Base-by-base conservation (phyloP, 331 rosid genomes). In the Prunus yedoensis region DNA sequence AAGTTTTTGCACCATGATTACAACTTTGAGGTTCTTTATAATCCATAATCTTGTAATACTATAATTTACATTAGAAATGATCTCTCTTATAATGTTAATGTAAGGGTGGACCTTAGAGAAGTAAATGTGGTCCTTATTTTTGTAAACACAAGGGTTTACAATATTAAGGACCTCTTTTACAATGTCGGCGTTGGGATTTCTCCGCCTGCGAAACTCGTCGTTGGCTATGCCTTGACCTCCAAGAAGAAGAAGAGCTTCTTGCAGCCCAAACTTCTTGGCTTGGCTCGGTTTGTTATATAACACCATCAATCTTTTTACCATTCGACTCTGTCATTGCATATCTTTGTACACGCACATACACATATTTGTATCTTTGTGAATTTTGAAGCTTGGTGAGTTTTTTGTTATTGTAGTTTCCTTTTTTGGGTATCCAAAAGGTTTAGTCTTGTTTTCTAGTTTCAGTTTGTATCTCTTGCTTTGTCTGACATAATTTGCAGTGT, bases 141-240 rank as follows among this genome's bases (percentile, higher is more conserved):
- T 23, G 25, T 23, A 23, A 23, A 23, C 25, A 23, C 25, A 23
- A 23, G 25, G 25, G 25, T 23, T 23, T 23, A 23, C 25, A 23
- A 1, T 23, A 23, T 23, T 23, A 23, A 23, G 25, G 25, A 23
- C 25, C 25, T 23, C 25, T 23, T 23, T 23, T 23, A 23, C 25
- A 23, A 23, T 23, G 25, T 57, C 30, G 66, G 77, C 23, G 80
- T 66, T 66, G 82, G 77, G 74, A 66, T 80, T 70, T 70, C 80
- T 15, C 88, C 68, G 68, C 65, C 83, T 2, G 85, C 77, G 73
- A 78, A 80, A 61, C 74, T 92, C 58, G 84, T 90, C 66, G 97
- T 92, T 30, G 97, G 97, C 3, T 90, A 92, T 63, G 97, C 93
- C 74, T 87, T 92, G 73, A 90, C 97, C 57, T 79, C 91, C 16